Conservation (phyloP, 768 basidiomycete genomes). For the Trametes cingulata region DNA sequence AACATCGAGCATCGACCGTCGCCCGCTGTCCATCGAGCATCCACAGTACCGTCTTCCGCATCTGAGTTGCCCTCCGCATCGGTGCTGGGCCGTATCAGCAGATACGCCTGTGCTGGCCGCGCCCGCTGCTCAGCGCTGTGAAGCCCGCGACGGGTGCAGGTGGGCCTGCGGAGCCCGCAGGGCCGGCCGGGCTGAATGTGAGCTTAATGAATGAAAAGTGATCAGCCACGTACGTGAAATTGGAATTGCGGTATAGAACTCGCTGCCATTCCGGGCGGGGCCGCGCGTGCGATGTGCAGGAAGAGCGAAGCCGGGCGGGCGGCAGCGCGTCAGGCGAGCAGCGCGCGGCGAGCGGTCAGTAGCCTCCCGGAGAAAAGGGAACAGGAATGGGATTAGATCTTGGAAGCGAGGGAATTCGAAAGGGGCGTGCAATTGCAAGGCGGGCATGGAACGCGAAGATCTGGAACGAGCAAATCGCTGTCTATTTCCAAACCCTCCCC, state of each 20-base stretch:
- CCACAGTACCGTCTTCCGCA: too few species aligned
- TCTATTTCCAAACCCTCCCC: slow-evolving; percentile 11
- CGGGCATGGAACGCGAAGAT: slow-evolving; percentile 14
- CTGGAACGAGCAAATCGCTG: slow-evolving; percentile 15
- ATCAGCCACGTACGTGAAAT: background rate
- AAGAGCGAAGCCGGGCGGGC: background rate
- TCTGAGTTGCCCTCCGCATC: too few species aligned
- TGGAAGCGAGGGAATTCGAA: background rate
- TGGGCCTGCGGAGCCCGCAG: background rate
- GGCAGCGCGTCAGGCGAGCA: background rate
- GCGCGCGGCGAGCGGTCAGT: background rate
- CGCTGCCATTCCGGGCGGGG: background rate
- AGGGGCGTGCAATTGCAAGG: background rate
- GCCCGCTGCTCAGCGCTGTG: background rate
- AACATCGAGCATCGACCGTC: background rate
- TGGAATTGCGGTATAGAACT: background rate
- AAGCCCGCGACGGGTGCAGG: background rate
- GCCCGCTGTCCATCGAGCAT: background rate
- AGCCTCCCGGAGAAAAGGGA: background rate
- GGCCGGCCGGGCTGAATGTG: background rate
- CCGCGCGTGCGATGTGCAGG: background rate
- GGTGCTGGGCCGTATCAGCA: too few species aligned
- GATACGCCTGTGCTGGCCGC: too few species aligned
- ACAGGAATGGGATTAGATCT: background rate
- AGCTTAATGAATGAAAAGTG: background rate